A percentile compares a stretch with the other conserved stretches of the same genome.
These are phyloP conservation scores for Ormosia semicastrata DNA, from an alignment of 306 rosid genomes.

Conservation along the genomic window DNA sequence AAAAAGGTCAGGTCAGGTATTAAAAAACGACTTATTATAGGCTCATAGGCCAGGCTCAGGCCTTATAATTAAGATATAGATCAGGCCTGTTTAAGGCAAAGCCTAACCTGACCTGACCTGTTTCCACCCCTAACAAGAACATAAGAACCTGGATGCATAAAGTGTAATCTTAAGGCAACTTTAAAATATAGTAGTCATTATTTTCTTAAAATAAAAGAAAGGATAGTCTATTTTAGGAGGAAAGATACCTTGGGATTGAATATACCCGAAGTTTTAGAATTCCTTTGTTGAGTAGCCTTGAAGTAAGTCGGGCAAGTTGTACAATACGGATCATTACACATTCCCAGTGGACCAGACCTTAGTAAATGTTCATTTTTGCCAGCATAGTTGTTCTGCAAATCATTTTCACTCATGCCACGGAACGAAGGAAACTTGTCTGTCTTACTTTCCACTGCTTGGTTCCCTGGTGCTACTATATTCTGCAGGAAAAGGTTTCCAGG, in stretches of 20 bases:
- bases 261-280: slow-evolving; percentile 36
- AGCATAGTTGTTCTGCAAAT: slow-evolving; percentile 40
- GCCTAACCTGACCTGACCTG: no score
- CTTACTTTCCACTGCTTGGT: slow-evolving; percentile 35
- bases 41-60: no score
- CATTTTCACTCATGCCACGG: slow-evolving; percentile 25
- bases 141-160: background rate
- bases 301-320: slow-evolving; percentile 76
- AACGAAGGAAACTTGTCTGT: slow-evolving; percentile 49
- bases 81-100: no score
- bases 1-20: no score
- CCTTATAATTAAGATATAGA: no score
- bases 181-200: background rate
- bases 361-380: slow-evolving; percentile 69
- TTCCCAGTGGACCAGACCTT: slow-evolving; percentile 86
- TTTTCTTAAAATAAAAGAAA: background rate
- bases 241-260: slow-evolving; percentile 59
- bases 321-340: slow-evolving; percentile 92
- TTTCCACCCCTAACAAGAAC: no score
- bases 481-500: slow-evolving; percentile 36
- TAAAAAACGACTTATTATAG: no score
- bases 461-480: slow-evolving; percentile 31
- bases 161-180: background rate
- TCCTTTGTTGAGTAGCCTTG: slow-evolving; percentile 50
- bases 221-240: slow-evolving; percentile 17